Evolutionary conservation across 2,329 filamentous ascomycete species (phyloP), one percentile per base, ranked within the genome.

Genomic region (Chrysosporium keratinophilum): DNA sequence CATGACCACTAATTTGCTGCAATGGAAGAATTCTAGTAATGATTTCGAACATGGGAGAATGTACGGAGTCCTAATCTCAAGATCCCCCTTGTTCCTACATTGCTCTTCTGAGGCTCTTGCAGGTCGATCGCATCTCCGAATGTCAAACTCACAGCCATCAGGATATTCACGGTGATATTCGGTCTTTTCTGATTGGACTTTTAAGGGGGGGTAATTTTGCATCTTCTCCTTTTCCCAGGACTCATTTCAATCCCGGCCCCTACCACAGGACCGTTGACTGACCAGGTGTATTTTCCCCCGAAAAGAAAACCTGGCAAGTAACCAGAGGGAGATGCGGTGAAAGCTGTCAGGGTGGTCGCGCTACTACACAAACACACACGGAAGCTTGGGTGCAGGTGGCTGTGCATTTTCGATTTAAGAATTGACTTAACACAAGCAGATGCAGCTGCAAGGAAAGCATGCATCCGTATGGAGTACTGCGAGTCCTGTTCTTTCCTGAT

Each of bases 161-260:
- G 43, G 37, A 42, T 44, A 42, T 54, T 54, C 52, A 54, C 52
- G 52, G 45, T 54, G 33, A 50, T n/a, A 11, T 28, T 19, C 9
- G 33, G 19, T 15, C 15, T 28, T 39, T 50, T 50, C 11, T 50
- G 45, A 50, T 54, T 54, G 52, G 52, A 43, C 45, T 23, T 12
- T 35, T 15, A n/a, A n/a, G n/a, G 35, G 9, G 14, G 17, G 9
- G 1, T 31, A 11, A n/a, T n/a, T 19, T 50, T 4, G 23, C 23
- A 14, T 9, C n/a, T 23, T 19, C 17, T 17, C 11, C 40, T 42
- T 19, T 42, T 42, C 6, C 23, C 28, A 15, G 48, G 23, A 42
- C 33, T 43, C 39, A 41, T 35, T 43, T 20, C 11, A 40, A 31
- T 39, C 28, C 33, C 46, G 34, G 46, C 35, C 40, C 33, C 19